These are phyloP conservation scores for Lathyrus aphaca DNA, from an alignment of 306 rosid genomes.

Conservation along the genomic window DNA sequence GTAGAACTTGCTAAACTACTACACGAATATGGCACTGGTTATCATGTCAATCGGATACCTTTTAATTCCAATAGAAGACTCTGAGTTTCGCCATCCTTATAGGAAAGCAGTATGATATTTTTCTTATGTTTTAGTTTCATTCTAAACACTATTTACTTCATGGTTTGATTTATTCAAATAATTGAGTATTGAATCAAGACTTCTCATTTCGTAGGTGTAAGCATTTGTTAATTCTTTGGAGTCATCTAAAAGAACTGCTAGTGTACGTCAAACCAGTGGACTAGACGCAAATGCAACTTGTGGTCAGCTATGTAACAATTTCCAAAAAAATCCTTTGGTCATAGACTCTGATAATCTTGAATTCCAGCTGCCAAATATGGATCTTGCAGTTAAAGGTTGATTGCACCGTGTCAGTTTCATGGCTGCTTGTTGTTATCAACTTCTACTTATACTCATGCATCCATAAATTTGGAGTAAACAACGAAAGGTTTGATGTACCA, in stretches of 20 bases:
- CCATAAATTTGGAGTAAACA: conserved; percentile 33
- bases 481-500: conserved; percentile 38
- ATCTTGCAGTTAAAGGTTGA: conserved; percentile 66
- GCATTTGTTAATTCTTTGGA: conserved; percentile 83
- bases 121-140: too few species aligned
- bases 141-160: too few species aligned
- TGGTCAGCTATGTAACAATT: conserved; percentile 90
- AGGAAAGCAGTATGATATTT: conserved; percentile 68
- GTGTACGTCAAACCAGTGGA: conserved; percentile 89
- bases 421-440: conserved; percentile 25
- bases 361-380: conserved; percentile 52
- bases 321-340: conserved; percentile 79
- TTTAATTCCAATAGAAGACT: conserved; percentile 93
- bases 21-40: conserved; percentile 61
- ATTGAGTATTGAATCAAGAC: conserved; percentile 6
- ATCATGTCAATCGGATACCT: conserved; percentile 94
- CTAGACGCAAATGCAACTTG: conserved; percentile 97
- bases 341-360: conserved; percentile 50
- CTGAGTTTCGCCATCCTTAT: conserved; percentile 84
- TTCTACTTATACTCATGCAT: not conserved
- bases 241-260: conserved; percentile 70
- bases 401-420: conserved; percentile 20
- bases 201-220: conserved; percentile 54
- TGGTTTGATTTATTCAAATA: conserved; percentile 10
- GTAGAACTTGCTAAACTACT: conserved; percentile 83